phyloP scores from a whole-genome alignment of 345 rosid species.

The Brassica carinata region DNA sequence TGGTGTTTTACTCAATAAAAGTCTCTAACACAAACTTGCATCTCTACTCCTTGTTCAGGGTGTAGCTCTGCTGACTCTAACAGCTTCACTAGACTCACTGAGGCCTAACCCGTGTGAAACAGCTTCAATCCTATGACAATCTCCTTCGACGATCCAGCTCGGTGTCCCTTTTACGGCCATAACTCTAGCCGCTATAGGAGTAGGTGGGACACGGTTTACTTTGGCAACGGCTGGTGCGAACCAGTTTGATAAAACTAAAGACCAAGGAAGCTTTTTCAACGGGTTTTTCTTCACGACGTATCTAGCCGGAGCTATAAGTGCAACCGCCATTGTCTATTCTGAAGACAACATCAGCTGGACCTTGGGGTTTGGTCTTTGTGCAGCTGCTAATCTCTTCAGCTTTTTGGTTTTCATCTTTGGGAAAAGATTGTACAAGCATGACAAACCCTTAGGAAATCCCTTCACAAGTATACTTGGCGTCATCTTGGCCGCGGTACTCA shows the following conservation, averaged over 20 bases:
- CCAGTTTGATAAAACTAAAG: slow-evolving; percentile 42
- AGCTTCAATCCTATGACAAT: slow-evolving; percentile 37
- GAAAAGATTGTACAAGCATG: slow-evolving; percentile 31
- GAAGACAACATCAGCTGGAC: slow-evolving; percentile 57
- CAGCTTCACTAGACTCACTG: slow-evolving; percentile 35
- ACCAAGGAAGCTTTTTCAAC: slow-evolving; percentile 51
- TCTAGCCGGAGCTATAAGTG: slow-evolving; percentile 17
- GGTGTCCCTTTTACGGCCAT: slow-evolving; percentile 44
- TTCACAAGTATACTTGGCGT: slow-evolving; percentile 49
- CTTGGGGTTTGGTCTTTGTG: slow-evolving; percentile 49
- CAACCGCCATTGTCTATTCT: slow-evolving; percentile 42
- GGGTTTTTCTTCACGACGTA: slow-evolving; percentile 51
- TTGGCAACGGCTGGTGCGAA: slow-evolving; percentile 48
- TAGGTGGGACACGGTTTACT: slow-evolving; percentile 44
- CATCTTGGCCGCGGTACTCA: slow-evolving; percentile 35
- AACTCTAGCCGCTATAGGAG: slow-evolving; percentile 38
- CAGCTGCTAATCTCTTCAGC: slow-evolving; percentile 38
- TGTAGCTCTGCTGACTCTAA: slow-evolving; percentile 43
- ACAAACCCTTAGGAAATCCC: slow-evolving; percentile 52
- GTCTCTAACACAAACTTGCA: too few relatives aligned
- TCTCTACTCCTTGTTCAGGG: slow-evolving; percentile 21
- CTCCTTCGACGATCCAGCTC: slow-evolving; percentile 41
- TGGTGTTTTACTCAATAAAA: too few relatives aligned
- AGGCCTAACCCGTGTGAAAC: slow-evolving; percentile 45
- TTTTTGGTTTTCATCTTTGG: slow-evolving; percentile 42